Evolutionary conservation across 2,329 filamentous ascomycete genomes (phyloP), one percentile per base, ranked within the genome.

Genomic region (Fonsecaea multimorphosa): DNA sequence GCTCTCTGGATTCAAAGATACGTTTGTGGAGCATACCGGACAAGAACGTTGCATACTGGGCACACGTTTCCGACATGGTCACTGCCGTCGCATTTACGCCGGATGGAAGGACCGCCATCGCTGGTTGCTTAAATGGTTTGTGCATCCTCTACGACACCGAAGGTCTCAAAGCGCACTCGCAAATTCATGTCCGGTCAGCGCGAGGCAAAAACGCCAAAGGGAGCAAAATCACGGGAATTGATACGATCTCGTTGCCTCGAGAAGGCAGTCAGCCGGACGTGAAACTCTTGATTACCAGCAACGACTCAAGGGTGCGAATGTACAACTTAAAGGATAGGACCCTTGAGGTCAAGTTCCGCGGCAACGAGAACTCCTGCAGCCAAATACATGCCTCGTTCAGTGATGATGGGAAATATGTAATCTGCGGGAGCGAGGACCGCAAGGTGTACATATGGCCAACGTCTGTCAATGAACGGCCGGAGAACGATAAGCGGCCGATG

Each of bases 11-110:
- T 75, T 90, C 89, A 0, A 93, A 93, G 71, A 78, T 99, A 58
- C 86, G 95, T 16, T 80, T 99, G 1, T 99, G 95, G 95, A 97
- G 93, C 74, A 99, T 99, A 54, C 93, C 95, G 0, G 95, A 99
- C 77, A 97, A 96, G 76, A 88, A 85, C n/a, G 91, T 98, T 31
- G 93, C 93, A 0, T 98, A 88, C 75, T 89, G 89, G 70, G 89
- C 85, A 8, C 87, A 90, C 51, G 81, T 93, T 0, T 87, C 90
- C 0, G 93, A 97, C 71, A 90, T 98, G 77, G 93, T 98, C 68
- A 99, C 95, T 0, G 92, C 95, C 1, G 94, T 98, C 0, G 89
- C 91, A 0, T 99, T 99, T 73, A 92, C 93, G 0, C 95, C 95
- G 0, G 93, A 98, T 74, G 95, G 95, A 0, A 94, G 90, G 74